A percentile compares a stretch with the other conserved stretches of the same genome.
Conservation (phyloP, 2,329 filamentous ascomycete species). For the Fusarium austroafricanum region DNA sequence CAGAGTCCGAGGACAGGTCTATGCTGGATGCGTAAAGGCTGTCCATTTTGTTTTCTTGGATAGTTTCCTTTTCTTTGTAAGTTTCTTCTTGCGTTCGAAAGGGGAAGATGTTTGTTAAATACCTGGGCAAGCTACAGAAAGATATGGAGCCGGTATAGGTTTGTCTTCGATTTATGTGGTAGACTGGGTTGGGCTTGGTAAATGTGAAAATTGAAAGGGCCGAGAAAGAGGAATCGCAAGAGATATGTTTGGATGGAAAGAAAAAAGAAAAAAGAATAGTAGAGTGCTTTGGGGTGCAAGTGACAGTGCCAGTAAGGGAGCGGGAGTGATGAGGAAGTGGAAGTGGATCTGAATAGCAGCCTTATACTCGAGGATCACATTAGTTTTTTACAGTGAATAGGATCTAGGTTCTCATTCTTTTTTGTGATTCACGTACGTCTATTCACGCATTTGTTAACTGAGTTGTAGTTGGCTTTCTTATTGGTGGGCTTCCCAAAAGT, state of each 20-base stretch:
- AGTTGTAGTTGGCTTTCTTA: not conserved
- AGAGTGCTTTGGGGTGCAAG: not conserved
- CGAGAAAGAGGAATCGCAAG: not conserved
- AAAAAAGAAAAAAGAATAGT: not conserved
- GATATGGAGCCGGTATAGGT: not conserved
- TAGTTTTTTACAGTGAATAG: not conserved
- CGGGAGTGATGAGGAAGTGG: too few species aligned
- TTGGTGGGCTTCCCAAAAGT: not conserved
- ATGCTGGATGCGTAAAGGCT: not conserved
- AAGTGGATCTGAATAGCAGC: not conserved
- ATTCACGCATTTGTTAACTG: not conserved
- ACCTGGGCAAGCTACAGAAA: not conserved
- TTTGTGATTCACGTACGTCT: not conserved
- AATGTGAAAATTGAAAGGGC: not conserved
- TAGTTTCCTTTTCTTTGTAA: not conserved
- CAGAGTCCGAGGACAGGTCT: not conserved
- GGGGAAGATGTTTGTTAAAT: not conserved
- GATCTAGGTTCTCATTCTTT: not conserved
- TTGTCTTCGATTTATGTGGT: not conserved
- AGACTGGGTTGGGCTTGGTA: not conserved
- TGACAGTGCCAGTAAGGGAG: not conserved
- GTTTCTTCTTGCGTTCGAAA: not conserved
- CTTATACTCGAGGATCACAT: not conserved
- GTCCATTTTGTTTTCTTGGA: constrained; percentile 1
- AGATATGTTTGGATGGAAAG: not conserved